Conservation (phyloP, 306 rosid genomes). For the Glycine soja region DNA sequence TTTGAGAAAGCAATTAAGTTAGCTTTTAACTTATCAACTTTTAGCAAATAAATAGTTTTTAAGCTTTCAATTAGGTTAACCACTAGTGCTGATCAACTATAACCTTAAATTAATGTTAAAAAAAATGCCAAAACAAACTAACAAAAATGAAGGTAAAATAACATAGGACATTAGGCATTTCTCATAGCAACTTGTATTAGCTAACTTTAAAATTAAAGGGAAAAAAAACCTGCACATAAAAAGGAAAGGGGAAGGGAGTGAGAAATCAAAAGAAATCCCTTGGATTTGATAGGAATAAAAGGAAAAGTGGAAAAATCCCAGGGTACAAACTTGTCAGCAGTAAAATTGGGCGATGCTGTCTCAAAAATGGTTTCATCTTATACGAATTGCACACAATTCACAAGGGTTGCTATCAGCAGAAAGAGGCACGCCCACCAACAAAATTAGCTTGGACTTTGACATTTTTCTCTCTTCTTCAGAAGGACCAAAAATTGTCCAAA, state of each 20-base stretch:
- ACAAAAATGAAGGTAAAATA: neutral
- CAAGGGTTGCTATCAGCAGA: constrained; percentile 20
- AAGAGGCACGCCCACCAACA: constrained; percentile 4
- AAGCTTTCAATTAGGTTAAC: too few relatives aligned
- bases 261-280: constrained; percentile 20
- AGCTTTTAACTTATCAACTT: too few relatives aligned
- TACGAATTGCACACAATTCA: constrained; percentile 46
- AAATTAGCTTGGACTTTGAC: constrained; percentile 17
- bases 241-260: neutral
- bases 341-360: constrained; percentile 25
- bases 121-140: neutral
- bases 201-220: constrained; percentile 37
- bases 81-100: too few relatives aligned
- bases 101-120: too few relatives aligned
- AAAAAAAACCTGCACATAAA: constrained; percentile 12
- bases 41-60: too few relatives aligned
- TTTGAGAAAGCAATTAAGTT: too few relatives aligned
- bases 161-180: constrained; percentile 9
- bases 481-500: neutral
- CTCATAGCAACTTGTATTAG: neutral
- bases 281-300: constrained; percentile 35
- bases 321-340: neutral
- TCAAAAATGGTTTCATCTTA: constrained; percentile 40
- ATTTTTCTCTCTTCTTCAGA: constrained; percentile 31
- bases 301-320: constrained; percentile 19